Evolutionary conservation across 345 rosid genomes (phyloP).

Genomic region (Brassica juncea): DNA sequence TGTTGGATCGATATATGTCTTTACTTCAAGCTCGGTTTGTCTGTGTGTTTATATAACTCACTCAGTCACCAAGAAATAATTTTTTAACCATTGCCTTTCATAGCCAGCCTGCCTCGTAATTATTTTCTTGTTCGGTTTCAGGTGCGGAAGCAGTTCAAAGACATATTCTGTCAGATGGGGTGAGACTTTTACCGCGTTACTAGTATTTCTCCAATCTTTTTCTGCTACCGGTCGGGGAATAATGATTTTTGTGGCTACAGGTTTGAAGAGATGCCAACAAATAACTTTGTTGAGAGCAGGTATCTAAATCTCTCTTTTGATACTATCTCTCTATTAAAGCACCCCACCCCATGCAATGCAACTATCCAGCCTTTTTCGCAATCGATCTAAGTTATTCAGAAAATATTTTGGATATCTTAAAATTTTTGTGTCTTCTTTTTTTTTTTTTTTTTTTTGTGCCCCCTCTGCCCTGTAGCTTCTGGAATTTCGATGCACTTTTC

Average conservation of each 20-base stretch:
- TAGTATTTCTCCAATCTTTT: slow-evolving; percentile 8
- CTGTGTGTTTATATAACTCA: too few species aligned
- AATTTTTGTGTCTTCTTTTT: background rate
- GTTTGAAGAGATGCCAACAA: slow-evolving; percentile 97
- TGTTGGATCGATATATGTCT: too few species aligned
- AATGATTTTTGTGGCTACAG: slow-evolving; percentile 45
- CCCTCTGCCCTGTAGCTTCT: slow-evolving; percentile 59
- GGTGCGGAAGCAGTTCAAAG: slow-evolving; percentile 81
- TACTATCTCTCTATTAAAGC: slow-evolving; percentile 3
- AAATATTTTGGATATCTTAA: background rate
- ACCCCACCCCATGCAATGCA: background rate
- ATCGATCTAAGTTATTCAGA: background rate
- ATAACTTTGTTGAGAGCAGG: slow-evolving; percentile 96
- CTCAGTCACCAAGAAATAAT: too few species aligned
- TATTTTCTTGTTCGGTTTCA: slow-evolving; percentile 32
- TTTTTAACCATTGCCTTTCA: too few species aligned
- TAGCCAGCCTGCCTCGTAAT: too few species aligned
- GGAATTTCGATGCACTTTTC: slow-evolving; percentile 96
- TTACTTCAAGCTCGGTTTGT: too few species aligned
- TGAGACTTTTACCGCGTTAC: slow-evolving; percentile 34
- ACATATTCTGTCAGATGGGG: slow-evolving; percentile 85
- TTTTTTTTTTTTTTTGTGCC: too few species aligned
- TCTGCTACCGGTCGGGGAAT: background rate
- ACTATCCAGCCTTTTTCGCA: background rate
- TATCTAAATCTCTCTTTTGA: slow-evolving; percentile 32